Evolutionary conservation across 768 basidiomycete species (phyloP).

Genomic region (Suillus plorans): DNA sequence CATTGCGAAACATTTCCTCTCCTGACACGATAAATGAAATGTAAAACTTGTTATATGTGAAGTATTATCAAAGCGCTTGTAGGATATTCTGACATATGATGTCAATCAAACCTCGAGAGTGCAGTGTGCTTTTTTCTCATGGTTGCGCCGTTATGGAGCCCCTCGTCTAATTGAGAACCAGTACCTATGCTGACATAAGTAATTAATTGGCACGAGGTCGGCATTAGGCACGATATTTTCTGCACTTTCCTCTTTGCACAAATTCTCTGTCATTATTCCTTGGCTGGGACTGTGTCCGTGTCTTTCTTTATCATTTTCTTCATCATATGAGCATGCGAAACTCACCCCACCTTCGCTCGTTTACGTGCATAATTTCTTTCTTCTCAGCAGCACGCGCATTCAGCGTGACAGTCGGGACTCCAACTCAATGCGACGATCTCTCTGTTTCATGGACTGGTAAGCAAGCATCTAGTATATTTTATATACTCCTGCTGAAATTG

Average conservation of each 20-base stretch:
- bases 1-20: neutral
- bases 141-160: neutral
- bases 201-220: neutral
- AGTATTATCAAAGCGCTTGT: neutral
- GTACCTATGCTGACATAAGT: conserved; percentile 7
- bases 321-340: conserved; percentile 27
- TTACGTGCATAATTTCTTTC: conserved; percentile 22
- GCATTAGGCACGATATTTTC: neutral
- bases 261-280: conserved; percentile 10
- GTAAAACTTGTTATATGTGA: neutral
- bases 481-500: conserved; percentile 9
- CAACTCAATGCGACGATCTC: conserved; percentile 64
- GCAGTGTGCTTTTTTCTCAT: neutral
- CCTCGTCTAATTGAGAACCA: neutral
- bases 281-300: conserved; percentile 10
- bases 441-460: conserved; percentile 62
- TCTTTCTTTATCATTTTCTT: conserved; percentile 12
- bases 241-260: conserved; percentile 8
- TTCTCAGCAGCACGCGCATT: conserved; percentile 28
- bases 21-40: neutral
- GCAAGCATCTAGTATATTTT: conserved; percentile 12
- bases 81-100: neutral
- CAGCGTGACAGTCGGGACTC: conserved; percentile 50
- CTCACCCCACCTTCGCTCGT: conserved; percentile 21
- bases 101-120: neutral